phyloP scores from a whole-genome alignment of 306 rosid genomes.

The Datisca glomerata region DNA sequence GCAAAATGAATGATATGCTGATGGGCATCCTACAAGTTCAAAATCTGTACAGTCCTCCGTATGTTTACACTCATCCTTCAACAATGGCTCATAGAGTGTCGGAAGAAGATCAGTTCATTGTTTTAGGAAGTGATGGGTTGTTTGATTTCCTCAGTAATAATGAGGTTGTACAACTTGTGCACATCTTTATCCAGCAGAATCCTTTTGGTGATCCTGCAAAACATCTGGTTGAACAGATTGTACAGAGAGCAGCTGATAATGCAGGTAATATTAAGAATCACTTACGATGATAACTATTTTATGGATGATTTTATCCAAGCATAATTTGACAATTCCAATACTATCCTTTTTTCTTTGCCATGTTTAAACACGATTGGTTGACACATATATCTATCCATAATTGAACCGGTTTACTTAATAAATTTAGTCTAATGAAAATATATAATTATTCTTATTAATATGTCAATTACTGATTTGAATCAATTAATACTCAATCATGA shows the following conservation, averaged over 20 bases:
- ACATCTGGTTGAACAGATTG: background rate
- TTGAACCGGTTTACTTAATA: too few relatives aligned
- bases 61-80: background rate
- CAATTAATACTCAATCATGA: too few relatives aligned
- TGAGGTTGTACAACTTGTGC: background rate
- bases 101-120: background rate
- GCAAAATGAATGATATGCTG: background rate
- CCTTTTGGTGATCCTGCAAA: background rate
- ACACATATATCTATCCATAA: too few relatives aligned
- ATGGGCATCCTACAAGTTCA: slow-evolving; percentile 1
- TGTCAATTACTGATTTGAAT: too few relatives aligned
- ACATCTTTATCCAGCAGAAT: background rate
- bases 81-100: background rate
- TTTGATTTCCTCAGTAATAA: background rate
- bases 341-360: too few relatives aligned
- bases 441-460: too few relatives aligned
- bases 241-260: background rate
- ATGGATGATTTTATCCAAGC: too few relatives aligned
- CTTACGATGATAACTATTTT: too few relatives aligned
- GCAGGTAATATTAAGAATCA: too few relatives aligned
- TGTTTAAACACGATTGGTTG: too few relatives aligned
- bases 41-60: background rate
- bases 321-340: too few relatives aligned
- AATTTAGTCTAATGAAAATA: too few relatives aligned
- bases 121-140: background rate